Percentiles rank a stretch among this genome's conserved stretches.
These are phyloP conservation scores for Russula sp. DNA, from an alignment of 768 basidiomycete species.

Conservation along the genomic window DNA sequence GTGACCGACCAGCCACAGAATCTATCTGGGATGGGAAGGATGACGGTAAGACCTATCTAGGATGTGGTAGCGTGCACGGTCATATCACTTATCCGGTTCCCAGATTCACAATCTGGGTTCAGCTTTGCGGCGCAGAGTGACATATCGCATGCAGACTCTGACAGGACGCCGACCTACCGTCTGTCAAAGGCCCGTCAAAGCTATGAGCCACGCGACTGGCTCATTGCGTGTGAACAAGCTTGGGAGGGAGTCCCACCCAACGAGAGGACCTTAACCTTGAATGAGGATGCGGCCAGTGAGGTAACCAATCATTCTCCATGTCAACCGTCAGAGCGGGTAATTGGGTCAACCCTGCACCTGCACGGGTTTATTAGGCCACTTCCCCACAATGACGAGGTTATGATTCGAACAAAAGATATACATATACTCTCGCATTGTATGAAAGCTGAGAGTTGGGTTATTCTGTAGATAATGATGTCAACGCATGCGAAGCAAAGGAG, in stretches of 20 bases:
- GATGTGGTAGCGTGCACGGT: background rate
- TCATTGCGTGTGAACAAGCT: slow-evolving; percentile 5
- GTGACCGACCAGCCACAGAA: background rate
- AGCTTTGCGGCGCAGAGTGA: slow-evolving; percentile 12
- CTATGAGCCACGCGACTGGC: slow-evolving; percentile 10
- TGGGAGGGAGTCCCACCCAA: background rate
- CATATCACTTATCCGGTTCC: background rate
- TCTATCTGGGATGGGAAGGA: slow-evolving; percentile 17
- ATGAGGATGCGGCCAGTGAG: slow-evolving; percentile 1
- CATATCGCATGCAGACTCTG: slow-evolving; percentile 15
- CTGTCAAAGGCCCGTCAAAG: slow-evolving; percentile 5
- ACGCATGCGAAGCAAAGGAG: slow-evolving; percentile 2
- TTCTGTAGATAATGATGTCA: background rate
- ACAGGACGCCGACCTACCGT: slow-evolving; percentile 7
- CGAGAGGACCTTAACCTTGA: background rate
- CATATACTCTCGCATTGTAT: background rate
- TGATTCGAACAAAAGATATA: background rate
- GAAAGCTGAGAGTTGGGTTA: background rate
- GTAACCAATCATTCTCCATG: slow-evolving; percentile 6
- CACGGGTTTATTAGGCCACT: background rate
- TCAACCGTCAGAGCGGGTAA: slow-evolving; percentile 10
- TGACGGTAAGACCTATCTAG: slow-evolving; percentile 8
- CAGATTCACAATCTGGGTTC: slow-evolving; percentile 12
- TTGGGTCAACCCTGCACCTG: slow-evolving; percentile 18
- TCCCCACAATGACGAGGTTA: background rate